phyloP scores from a whole-genome alignment of 1,139 yeast species.

The Suhomyces terraborum region DNA sequence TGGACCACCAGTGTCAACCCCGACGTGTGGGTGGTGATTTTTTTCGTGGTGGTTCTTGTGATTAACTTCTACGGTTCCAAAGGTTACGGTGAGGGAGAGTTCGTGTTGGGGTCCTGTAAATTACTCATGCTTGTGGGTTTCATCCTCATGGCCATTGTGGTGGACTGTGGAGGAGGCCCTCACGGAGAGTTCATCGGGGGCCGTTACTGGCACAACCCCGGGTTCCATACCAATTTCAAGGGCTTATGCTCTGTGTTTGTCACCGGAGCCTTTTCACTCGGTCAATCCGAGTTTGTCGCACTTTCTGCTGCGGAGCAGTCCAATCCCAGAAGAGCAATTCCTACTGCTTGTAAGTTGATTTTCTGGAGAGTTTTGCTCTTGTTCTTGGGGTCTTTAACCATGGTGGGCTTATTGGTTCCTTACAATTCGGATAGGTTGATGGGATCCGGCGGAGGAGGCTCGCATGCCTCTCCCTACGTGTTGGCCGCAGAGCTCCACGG shows the following conservation, averaged over 20 bases:
- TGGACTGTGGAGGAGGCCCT: constrained; percentile 34
- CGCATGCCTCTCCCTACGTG: constrained; percentile 48
- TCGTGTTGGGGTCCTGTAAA: constrained; percentile 28
- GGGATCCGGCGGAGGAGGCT: constrained; percentile 40
- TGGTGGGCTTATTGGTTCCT: constrained; percentile 48
- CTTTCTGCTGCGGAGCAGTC: constrained; percentile 45
- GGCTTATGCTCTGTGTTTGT: constrained; percentile 45
- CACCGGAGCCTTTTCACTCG: constrained; percentile 46
- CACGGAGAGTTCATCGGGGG: constrained; percentile 31
- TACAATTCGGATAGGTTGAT: constrained; percentile 39
- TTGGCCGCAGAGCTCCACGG: constrained; percentile 46
- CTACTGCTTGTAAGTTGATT: constrained; percentile 45
- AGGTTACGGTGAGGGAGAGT: constrained; percentile 40
- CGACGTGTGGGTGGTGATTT: constrained; percentile 34
- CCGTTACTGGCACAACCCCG: constrained; percentile 34
- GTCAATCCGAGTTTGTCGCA: constrained; percentile 47
- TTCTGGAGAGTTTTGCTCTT: constrained; percentile 41
- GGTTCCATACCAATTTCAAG: constrained; percentile 32
- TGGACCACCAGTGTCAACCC: constrained; percentile 32
- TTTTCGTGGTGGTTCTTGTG: constrained; percentile 26
- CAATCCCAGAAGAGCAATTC: constrained; percentile 44
- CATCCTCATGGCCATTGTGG: constrained; percentile 33
- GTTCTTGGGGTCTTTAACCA: constrained; percentile 43
- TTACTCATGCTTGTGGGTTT: constrained; percentile 28
- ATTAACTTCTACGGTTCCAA: constrained; percentile 33